Evolutionary conservation across 495 filamentous ascomycete genomes (phyloP).

Genomic region (Tuber magnatum): DNA sequence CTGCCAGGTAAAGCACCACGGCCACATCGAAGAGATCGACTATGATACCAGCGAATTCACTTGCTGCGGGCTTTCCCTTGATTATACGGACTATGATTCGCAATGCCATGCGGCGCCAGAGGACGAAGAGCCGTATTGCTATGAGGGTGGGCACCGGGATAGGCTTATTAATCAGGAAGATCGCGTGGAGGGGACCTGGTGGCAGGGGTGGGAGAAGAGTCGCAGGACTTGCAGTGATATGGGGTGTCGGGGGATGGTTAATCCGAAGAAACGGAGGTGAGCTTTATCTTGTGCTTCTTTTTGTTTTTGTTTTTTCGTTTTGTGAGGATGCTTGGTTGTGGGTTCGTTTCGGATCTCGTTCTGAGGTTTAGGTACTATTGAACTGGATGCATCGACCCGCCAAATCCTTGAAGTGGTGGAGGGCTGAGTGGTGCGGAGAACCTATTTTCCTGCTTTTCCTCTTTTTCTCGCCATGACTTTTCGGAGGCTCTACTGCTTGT

Average conservation of each 20-base stretch:
- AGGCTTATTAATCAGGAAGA: background rate
- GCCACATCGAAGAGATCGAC: background rate
- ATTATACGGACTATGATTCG: background rate
- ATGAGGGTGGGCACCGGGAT: conserved; percentile 14
- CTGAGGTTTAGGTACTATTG: background rate
- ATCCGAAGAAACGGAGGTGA: background rate
- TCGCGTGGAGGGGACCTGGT: conserved; percentile 3
- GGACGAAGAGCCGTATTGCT: conserved; percentile 16
- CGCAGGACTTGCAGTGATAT: conserved; percentile 15
- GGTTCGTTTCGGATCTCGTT: background rate
- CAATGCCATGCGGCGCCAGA: background rate
- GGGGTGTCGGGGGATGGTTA: conserved; percentile 10
- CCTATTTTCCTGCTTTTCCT: background rate
- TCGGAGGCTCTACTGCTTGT: background rate
- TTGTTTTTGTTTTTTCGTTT: background rate
- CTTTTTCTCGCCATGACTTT: background rate
- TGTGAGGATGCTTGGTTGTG: background rate
- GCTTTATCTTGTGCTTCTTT: background rate
- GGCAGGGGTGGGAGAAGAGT: conserved; percentile 15
- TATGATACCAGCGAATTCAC: conserved; percentile 6
- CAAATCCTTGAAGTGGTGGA: background rate
- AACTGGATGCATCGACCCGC: background rate
- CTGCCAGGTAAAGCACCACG: conserved; percentile 16
- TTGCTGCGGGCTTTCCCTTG: conserved; percentile 24
- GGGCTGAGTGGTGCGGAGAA: background rate